Percentiles rank a stretch among this genome's conserved stretches.
Evolutionary conservation across 2,329 filamentous ascomycete species (phyloP).

Genomic region (Tolypocladium ovalisporum): DNA sequence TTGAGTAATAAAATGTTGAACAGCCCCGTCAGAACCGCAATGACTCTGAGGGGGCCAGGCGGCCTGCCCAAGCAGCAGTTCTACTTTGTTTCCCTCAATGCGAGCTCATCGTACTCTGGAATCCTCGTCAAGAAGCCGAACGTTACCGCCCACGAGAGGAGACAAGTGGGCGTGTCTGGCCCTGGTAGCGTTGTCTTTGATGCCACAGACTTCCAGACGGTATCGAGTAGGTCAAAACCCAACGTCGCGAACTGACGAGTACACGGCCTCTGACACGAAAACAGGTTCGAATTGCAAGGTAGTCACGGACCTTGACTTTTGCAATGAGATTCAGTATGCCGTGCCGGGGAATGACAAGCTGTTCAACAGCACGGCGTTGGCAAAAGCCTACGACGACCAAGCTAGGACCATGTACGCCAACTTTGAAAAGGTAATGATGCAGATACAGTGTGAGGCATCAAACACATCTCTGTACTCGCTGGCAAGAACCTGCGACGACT

Average conservation of each 20-base stretch:
- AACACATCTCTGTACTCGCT: slow-evolving; percentile 71
- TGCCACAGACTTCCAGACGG: slow-evolving; percentile 65
- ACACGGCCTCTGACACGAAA: slow-evolving; percentile 2
- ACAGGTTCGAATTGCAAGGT: slow-evolving; percentile 73
- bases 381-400: slow-evolving; percentile 66
- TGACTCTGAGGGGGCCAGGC: slow-evolving; percentile 57
- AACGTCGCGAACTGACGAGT: neutral
- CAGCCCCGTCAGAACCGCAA: slow-evolving; percentile 43
- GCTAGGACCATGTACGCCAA: slow-evolving; percentile 59
- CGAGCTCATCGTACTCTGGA: slow-evolving; percentile 59
- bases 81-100: slow-evolving; percentile 65
- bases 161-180: slow-evolving; percentile 26
- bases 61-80: slow-evolving; percentile 78
- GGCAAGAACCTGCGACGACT: slow-evolving; percentile 64
- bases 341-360: slow-evolving; percentile 68
- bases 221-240: slow-evolving; percentile 49
- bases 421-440: slow-evolving; percentile 72
- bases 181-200: slow-evolving; percentile 69
- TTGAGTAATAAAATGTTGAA: slow-evolving; percentile 35
- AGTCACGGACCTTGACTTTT: slow-evolving; percentile 80
- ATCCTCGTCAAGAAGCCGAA: slow-evolving; percentile 56
- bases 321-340: slow-evolving; percentile 78
- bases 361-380: slow-evolving; percentile 52
- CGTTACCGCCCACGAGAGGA: slow-evolving; percentile 32
- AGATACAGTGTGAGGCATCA: slow-evolving; percentile 74